Base-by-base conservation (phyloP, 2,329 filamentous ascomycete genomes). In the Coniochaeta sp. region DNA sequence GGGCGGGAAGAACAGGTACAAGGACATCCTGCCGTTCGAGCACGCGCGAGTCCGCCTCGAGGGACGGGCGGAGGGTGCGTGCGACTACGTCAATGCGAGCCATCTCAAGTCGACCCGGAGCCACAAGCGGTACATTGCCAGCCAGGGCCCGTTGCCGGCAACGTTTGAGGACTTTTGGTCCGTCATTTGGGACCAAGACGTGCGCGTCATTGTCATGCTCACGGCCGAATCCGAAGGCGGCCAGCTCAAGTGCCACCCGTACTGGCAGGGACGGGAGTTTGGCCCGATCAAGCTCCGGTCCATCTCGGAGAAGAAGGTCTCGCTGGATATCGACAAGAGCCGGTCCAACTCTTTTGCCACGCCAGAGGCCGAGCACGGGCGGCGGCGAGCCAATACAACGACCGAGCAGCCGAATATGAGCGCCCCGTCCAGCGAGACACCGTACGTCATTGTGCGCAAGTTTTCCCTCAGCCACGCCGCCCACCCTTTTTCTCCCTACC, bases 151-250 rank as follows among this genome's bases (percentile, higher is more conserved):
- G 9, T 80, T 97, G 32, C 94, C 94, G 18, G 85, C 89, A 48
- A 99, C 94, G 0, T 96, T 95, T 63, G 85, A 89, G 89, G 94
- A 99, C 67, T 99, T 99, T 65, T 99, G 94, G 94, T 92, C 90
- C 54, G 87, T 96, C 10, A 79, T 97, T 27, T 99, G 94, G 94
- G 91, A 97, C 65, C 89, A 97, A 67, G 91, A 97, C 64, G 86
- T 95, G 3, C 86, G 92, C 49, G 89, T 97, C 24, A 86, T 99
- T 55, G 91, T 97, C 57, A 97, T 96, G 86, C 78, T 99, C 58
- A 99, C 94, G 6, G 92, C 94, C 2, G 92, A 97, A 67, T 81
- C 87, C 24, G 94, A 99, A 71, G 90, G 91, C 22, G 91, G 92
- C 1, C 91, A 96, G 64, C 76, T 95, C 42, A 99, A 97, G 67